phyloP scores from a whole-genome alignment of 805 yeast genomes.

The Pichia nanzhaoensis region DNA sequence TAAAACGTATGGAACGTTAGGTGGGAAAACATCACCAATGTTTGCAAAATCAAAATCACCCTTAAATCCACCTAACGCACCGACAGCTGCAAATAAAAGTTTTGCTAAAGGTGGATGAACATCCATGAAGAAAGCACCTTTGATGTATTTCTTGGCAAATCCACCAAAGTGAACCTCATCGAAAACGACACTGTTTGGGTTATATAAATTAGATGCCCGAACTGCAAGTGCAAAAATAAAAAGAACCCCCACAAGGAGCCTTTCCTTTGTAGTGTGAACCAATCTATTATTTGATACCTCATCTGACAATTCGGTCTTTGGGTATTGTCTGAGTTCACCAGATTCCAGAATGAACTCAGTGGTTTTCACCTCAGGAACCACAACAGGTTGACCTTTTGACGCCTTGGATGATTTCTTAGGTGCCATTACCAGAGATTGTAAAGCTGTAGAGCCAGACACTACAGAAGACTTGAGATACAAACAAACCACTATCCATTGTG shows the following conservation, averaged over 20 bases:
- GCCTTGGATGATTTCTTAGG: slow-evolving; percentile 17
- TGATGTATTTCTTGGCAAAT: slow-evolving; percentile 84
- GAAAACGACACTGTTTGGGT: slow-evolving; percentile 85
- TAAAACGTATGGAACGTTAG: slow-evolving; percentile 50
- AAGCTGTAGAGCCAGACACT: too few relatives aligned
- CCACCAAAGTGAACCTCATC: slow-evolving; percentile 99
- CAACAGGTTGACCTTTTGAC: slow-evolving; percentile 1
- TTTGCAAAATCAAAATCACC: slow-evolving; percentile 63
- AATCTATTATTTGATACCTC: slow-evolving; percentile 36
- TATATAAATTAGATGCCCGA: slow-evolving; percentile 53
- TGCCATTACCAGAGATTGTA: slow-evolving; percentile 15
- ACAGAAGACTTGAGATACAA: not conserved
- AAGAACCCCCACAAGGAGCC: slow-evolving; percentile 35
- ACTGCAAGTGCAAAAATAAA: slow-evolving; percentile 42
- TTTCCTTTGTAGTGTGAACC: slow-evolving; percentile 34
- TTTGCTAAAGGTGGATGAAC: slow-evolving; percentile 87
- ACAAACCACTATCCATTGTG: not conserved
- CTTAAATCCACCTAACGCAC: slow-evolving; percentile 57
- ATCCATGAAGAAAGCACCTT: slow-evolving; percentile 71
- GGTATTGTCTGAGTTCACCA: slow-evolving; percentile 49
- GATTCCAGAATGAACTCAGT: slow-evolving; percentile 40
- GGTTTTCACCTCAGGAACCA: slow-evolving; percentile 19
- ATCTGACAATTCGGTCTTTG: slow-evolving; percentile 45
- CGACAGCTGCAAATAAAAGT: slow-evolving; percentile 70
- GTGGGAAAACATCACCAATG: slow-evolving; percentile 61